Conservation (phyloP, 73 alveolate species). For the Uronychia setigera region DNA sequence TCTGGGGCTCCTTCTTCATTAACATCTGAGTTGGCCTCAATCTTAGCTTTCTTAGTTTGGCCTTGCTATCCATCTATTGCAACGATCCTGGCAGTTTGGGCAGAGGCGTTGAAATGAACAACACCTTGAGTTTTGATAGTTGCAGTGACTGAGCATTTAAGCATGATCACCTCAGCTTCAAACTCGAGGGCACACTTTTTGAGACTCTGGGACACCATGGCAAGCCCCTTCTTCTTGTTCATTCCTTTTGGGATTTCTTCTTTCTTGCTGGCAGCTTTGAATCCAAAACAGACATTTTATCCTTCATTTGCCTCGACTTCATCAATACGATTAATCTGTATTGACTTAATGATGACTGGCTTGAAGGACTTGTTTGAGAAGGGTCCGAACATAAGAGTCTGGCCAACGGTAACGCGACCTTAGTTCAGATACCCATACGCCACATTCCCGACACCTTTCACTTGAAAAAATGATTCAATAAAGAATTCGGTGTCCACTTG, state of each 20-base stretch:
- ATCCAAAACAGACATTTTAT: neutral
- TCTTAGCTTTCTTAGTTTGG: too few relatives aligned
- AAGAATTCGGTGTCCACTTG: neutral
- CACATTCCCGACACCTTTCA: neutral
- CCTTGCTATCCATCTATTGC: too few relatives aligned
- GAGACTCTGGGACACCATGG: neutral
- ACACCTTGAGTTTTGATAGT: too few relatives aligned
- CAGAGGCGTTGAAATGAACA: too few relatives aligned
- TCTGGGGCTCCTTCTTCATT: too few relatives aligned
- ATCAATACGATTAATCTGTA: constrained; percentile 48
- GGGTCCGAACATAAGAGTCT: constrained; percentile 54
- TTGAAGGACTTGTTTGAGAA: constrained; percentile 45
- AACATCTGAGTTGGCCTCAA: too few relatives aligned
- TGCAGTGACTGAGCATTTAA: neutral
- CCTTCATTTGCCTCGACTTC: constrained; percentile 52
- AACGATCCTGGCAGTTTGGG: too few relatives aligned
- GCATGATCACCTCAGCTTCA: neutral
- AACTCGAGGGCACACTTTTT: neutral
- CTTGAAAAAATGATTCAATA: neutral
- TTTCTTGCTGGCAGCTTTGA: neutral
- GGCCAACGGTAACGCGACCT: constrained; percentile 49
- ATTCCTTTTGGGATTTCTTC: neutral
- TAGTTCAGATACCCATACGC: constrained; percentile 38
- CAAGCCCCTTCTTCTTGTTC: neutral
- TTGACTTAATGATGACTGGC: constrained; percentile 46